These are phyloP conservation scores for Scortechinia acanthostroma DNA, from an alignment of 2,329 filamentous ascomycete species.

Conservation along the genomic window DNA sequence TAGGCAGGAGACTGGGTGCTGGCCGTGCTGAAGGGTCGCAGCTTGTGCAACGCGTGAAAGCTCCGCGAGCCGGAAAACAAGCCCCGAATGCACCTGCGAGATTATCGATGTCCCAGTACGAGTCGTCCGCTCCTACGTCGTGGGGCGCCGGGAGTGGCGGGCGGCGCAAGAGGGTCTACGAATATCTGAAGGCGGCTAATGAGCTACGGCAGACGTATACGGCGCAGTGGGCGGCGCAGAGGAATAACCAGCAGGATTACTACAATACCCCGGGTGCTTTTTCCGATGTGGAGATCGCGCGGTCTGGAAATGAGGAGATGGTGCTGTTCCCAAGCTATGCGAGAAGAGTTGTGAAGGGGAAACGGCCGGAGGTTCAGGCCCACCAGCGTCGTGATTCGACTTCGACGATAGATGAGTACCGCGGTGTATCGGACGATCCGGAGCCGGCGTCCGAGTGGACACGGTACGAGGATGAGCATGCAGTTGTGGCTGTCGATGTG, in stretches of 20 bases:
- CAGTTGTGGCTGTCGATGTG: background rate
- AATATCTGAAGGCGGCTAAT: background rate
- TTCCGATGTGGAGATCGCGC: conserved; percentile 2
- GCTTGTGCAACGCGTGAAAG: too few relatives aligned
- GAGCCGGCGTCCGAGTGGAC: background rate
- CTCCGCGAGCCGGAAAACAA: too few relatives aligned
- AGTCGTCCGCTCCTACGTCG: too few relatives aligned
- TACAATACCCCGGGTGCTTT: conserved; percentile 1
- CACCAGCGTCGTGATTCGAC: background rate
- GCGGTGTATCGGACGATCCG: background rate
- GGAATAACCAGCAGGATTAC: background rate
- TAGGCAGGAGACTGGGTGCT: too few relatives aligned
- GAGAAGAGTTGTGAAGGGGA: background rate
- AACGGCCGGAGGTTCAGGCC: background rate
- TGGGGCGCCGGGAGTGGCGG: background rate
- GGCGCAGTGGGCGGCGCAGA: background rate
- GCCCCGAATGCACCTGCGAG: too few relatives aligned
- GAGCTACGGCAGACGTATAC: background rate
- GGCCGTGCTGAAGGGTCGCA: too few relatives aligned
- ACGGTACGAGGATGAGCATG: background rate
- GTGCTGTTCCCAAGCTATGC: background rate
- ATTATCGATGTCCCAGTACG: too few relatives aligned
- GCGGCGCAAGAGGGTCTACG: background rate
- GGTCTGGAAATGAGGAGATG: conserved; percentile 1
- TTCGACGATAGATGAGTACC: background rate